A percentile compares a stretch with the other conserved stretches of the same genome.
Evolutionary conservation across 2,329 filamentous ascomycete species (phyloP).

Genomic region (Colletotrichum somersetense): DNA sequence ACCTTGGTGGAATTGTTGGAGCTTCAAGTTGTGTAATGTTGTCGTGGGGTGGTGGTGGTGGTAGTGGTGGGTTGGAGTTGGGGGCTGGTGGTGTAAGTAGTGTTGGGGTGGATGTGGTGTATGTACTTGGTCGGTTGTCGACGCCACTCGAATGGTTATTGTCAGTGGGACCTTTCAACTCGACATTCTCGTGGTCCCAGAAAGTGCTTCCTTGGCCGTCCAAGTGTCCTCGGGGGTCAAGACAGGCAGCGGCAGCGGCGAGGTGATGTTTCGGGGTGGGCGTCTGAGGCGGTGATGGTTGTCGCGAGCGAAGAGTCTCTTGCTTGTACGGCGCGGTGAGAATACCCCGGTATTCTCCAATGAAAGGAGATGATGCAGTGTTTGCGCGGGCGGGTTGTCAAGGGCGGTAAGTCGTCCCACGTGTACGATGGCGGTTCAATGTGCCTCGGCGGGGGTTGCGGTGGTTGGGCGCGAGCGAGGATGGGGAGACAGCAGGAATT

Average conservation of each 20-base stretch:
- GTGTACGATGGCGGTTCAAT: conserved; percentile 36
- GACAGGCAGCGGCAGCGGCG: conserved; percentile 13
- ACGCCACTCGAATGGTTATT: conserved; percentile 29
- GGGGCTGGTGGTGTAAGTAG: conserved; percentile 25
- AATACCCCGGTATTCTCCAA: conserved; percentile 24
- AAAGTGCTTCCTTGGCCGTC: background rate
- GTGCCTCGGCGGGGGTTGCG: conserved; percentile 33
- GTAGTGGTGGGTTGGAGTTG: conserved; percentile 5
- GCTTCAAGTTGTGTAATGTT: conserved; percentile 32
- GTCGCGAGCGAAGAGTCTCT: conserved; percentile 8
- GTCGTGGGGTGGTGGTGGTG: conserved; percentile 14
- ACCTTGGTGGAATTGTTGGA: conserved; percentile 13
- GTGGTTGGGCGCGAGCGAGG: conserved; percentile 38
- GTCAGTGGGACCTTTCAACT: conserved; percentile 23
- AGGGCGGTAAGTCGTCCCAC: conserved; percentile 41
- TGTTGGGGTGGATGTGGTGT: background rate
- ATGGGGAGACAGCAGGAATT: conserved; percentile 33
- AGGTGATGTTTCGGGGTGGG: conserved; percentile 20
- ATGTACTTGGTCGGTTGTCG: conserved; percentile 13
- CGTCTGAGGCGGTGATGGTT: conserved; percentile 23
- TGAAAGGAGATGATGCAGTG: conserved; percentile 5
- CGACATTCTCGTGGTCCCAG: conserved; percentile 22
- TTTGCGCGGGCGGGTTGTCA: conserved; percentile 22
- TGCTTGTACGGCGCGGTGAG: background rate
- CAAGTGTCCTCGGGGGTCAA: background rate